These are phyloP conservation scores for Alternaria arborescens DNA, from an alignment of 2,329 filamentous ascomycete species.

Conservation along the genomic window DNA sequence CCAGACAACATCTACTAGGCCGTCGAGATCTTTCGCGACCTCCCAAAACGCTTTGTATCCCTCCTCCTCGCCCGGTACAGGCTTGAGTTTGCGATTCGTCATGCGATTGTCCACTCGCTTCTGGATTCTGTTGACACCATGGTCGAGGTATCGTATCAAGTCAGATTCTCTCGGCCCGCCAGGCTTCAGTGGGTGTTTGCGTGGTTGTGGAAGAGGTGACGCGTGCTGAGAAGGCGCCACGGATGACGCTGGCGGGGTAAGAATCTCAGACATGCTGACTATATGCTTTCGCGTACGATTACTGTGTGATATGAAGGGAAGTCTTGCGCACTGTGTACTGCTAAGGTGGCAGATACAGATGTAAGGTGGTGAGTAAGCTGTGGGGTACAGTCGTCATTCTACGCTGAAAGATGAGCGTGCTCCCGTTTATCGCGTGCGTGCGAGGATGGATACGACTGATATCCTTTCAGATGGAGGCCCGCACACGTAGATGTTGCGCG, in stretches of 20 bases:
- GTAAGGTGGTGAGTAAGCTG: constrained; percentile 25
- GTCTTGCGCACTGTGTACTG: not conserved
- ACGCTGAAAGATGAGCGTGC: not conserved
- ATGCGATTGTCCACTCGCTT: constrained; percentile 42
- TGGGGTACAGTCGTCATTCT: constrained; percentile 27
- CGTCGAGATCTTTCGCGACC: constrained; percentile 76
- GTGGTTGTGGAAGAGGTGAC: constrained; percentile 60
- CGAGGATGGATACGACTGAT: not conserved
- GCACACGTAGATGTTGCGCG: not conserved
- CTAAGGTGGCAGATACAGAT: constrained; percentile 22
- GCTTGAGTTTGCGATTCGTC: constrained; percentile 59
- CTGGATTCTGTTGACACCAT: constrained; percentile 51
- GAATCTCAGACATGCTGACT: constrained; percentile 27
- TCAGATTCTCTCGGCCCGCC: constrained; percentile 67
- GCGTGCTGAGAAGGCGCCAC: constrained; percentile 51
- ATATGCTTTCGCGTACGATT: not conserved
- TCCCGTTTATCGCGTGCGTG: not conserved
- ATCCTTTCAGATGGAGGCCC: not conserved
- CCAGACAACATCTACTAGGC: constrained; percentile 83
- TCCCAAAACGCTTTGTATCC: constrained; percentile 72
- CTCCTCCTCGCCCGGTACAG: constrained; percentile 45
- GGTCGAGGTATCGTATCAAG: constrained; percentile 66
- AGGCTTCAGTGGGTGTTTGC: constrained; percentile 61
- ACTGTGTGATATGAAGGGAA: not conserved
- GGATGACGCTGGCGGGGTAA: constrained; percentile 61